Conservation (phyloP, 169 alveolate species). For the Eimeria tenella region DNA sequence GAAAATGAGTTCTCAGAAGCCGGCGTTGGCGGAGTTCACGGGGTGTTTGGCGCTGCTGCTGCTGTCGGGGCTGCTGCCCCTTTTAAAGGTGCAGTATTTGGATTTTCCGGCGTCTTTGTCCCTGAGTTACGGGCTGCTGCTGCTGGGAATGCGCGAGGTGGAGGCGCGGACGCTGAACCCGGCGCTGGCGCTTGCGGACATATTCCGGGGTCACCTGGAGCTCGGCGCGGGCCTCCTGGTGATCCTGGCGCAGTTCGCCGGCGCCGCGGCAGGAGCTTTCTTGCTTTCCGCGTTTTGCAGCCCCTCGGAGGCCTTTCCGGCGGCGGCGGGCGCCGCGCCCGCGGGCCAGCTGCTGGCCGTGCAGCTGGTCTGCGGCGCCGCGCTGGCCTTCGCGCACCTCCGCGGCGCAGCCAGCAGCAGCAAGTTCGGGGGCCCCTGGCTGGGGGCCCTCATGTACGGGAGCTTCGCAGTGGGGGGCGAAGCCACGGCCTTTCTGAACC, state of each 20-base stretch:
- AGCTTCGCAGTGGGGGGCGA: neutral
- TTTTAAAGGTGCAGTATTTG: neutral
- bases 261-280: slow-evolving; percentile 11
- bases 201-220: neutral
- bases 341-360: neutral
- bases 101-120: slow-evolving; percentile 9
- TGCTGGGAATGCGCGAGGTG: neutral
- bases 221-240: neutral
- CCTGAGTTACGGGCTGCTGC: neutral
- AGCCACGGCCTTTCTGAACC: neutral
- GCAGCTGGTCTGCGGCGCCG: slow-evolving; percentile 29
- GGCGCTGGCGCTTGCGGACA: neutral
- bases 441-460: slow-evolving; percentile 35
- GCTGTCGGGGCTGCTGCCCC: slow-evolving; percentile 7
- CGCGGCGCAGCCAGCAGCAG: neutral
- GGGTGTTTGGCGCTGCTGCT: neutral
- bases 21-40: neutral
- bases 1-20: slow-evolving; percentile 39
- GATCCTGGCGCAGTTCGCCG: slow-evolving; percentile 11
- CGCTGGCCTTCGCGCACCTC: slow-evolving; percentile 24
- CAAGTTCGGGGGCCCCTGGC: slow-evolving; percentile 45
- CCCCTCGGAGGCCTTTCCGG: neutral
- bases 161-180: slow-evolving; percentile 12
- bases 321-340: neutral
- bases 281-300: neutral